Conservation (phyloP, 768 basidiomycete genomes). For the Kwoniella sp. region DNA sequence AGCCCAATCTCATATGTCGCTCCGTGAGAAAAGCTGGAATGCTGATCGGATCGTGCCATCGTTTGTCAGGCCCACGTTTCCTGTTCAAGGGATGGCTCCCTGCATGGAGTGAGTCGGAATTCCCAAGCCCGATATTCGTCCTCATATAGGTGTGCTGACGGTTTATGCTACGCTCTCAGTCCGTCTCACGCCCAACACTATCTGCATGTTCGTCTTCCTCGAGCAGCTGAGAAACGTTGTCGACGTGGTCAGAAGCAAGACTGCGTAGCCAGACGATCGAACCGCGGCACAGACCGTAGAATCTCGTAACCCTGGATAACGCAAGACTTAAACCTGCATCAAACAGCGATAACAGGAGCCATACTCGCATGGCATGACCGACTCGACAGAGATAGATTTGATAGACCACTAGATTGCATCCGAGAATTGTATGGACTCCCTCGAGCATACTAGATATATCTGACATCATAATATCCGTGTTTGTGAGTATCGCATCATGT, state of each 20-base stretch:
- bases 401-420: no score
- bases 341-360: no score
- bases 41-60: not conserved
- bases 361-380: no score
- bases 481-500: not conserved
- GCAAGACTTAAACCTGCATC: no score
- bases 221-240: slow-evolving; percentile 54
- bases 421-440: no score
- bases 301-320: no score
- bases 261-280: not conserved
- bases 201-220: slow-evolving; percentile 54
- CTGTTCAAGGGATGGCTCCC: slow-evolving; percentile 56
- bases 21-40: not conserved
- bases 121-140: not conserved
- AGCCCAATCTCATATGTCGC: not conserved
- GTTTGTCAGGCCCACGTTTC: slow-evolving; percentile 43
- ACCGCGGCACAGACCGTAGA: no score
- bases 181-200: slow-evolving; percentile 51
- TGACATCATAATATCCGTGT: not conserved
- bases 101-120: slow-evolving; percentile 52
- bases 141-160: not conserved
- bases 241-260: slow-evolving; percentile 28
- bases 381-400: no score
- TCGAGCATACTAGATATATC: not conserved
- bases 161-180: slow-evolving; percentile 29